Evolutionary conservation across 1,284 basidiomycete genomes (phyloP), one percentile per base, ranked within the genome.

Genomic region (Entoloma clypeatum): DNA sequence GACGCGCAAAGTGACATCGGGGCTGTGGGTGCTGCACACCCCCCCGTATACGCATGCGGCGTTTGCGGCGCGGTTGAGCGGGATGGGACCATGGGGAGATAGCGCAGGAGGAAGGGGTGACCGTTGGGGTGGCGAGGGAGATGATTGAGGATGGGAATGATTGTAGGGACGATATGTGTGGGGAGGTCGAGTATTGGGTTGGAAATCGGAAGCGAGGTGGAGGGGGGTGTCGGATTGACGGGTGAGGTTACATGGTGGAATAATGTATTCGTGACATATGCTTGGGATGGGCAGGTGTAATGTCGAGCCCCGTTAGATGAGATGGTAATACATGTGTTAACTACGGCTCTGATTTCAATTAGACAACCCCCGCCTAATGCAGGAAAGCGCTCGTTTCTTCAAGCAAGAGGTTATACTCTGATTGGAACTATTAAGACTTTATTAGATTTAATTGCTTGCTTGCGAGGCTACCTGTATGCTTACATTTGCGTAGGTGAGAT

Each of bases 1-100:
- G 28, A 68, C 74, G 33, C 79, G 90, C 24, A 75, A 72, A 3
- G 86, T 97, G 54, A 61, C 73, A 4, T 77, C 68, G 0, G 88
- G 89, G 0, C 71, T 97, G 3, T 75, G 72, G 4, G 90, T 97
- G 28, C 72, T 98, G 0, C 89, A 95, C 59, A 91, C 87, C 1
- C 89, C 92, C 1, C 68, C 71, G 1, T 93, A 80, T 61, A 74
- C 84, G 0, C 74, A 74, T 27, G 64, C 69, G 1, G 71, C 80
- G 0, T 89, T 94, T 55, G 66, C 80, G 0, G 65, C 74, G 5
- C 77, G 90, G 1, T 65, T 93, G 1, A 68, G 75, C 1, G 64
- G 72, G 1, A 62, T 75, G 31, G 65, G 49, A 79, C 75, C 1
- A 75, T 74, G 2, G 66, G 38, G 76, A 89, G 36, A 71, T 92